phyloP scores from a whole-genome alignment of 2,329 filamentous ascomycete species.

The Diaporthe sp. region DNA sequence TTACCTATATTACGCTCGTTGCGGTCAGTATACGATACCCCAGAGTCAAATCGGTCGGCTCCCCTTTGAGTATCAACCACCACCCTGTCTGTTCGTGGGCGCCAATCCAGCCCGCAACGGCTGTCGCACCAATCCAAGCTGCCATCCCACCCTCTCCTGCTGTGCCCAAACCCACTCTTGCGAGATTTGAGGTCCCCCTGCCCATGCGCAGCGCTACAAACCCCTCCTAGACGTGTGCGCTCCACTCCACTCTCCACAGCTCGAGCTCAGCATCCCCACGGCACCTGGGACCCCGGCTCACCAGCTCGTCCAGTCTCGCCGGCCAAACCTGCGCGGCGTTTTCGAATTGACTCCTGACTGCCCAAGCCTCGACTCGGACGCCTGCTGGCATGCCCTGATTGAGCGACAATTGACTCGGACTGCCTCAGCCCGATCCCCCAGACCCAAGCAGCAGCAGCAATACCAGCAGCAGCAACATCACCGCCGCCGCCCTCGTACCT shows the following conservation, averaged over 20 bases:
- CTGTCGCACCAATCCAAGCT: conserved; percentile 34
- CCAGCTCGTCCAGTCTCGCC: conserved; percentile 20
- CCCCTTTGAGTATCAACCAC: conserved; percentile 9
- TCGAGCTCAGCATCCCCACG: conserved; percentile 34
- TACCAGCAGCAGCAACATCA: conserved; percentile 3
- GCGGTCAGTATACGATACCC: conserved; percentile 8
- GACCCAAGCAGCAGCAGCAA: background rate
- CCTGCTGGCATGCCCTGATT: conserved; percentile 26
- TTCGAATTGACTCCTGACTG: conserved; percentile 31
- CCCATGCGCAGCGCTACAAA: conserved; percentile 30
- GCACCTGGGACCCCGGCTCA: conserved; percentile 33
- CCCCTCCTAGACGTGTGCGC: conserved; percentile 33
- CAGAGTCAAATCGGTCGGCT: conserved; percentile 20
- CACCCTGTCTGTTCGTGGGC: conserved; percentile 20
- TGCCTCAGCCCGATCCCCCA: conserved; percentile 32
- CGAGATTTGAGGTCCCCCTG: conserved; percentile 33
- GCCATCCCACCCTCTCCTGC: conserved; percentile 18
- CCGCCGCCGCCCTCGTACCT: background rate
- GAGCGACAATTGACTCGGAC: conserved; percentile 36
- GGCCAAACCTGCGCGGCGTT: conserved; percentile 25
- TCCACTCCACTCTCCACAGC: conserved; percentile 29
- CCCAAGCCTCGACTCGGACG: conserved; percentile 31
- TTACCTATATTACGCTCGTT: background rate
- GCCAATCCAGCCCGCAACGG: conserved; percentile 28
- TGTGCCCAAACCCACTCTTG: conserved; percentile 21